Conservation (phyloP, 345 rosid genomes). For the Camelina sativa region DNA sequence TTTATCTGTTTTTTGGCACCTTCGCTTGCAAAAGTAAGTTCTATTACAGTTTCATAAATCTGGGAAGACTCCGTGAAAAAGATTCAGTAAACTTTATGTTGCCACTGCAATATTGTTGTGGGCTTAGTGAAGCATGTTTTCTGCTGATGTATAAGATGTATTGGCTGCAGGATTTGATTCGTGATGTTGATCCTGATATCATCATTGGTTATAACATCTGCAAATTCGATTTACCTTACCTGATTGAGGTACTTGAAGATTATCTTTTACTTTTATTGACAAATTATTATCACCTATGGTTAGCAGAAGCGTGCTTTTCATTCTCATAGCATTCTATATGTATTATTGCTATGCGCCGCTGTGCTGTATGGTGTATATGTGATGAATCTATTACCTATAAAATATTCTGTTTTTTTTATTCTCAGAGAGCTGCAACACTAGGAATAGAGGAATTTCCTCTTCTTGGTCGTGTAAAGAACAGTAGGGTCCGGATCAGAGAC, state of each 20-base stretch:
- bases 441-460: slow-evolving; percentile 87
- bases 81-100: slow-evolving; percentile 28
- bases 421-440: slow-evolving; percentile 85
- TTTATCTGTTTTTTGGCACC: not conserved
- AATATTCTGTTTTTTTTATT: slow-evolving; percentile 37
- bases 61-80: slow-evolving; percentile 1
- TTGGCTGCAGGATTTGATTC: slow-evolving; percentile 77
- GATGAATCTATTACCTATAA: slow-evolving; percentile 12
- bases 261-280: slow-evolving; percentile 16
- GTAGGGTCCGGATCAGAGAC: slow-evolving; percentile 84
- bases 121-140: slow-evolving; percentile 26
- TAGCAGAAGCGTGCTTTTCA: slow-evolving; percentile 28
- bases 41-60: not conserved
- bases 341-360: slow-evolving; percentile 15
- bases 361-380: slow-evolving; percentile 22
- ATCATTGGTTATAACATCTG: slow-evolving; percentile 98
- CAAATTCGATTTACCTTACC: slow-evolving; percentile 97
- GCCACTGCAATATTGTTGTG: slow-evolving; percentile 29
- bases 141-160: slow-evolving; percentile 39
- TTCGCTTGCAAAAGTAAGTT: slow-evolving; percentile 13
- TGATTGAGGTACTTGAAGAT: slow-evolving; percentile 75
- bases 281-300: slow-evolving; percentile 18
- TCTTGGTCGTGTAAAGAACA: slow-evolving; percentile 85
- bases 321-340: slow-evolving; percentile 5
- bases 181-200: slow-evolving; percentile 95